Conservation (phyloP, 768 basidiomycete species). For the Tricholoma saponaceum region DNA sequence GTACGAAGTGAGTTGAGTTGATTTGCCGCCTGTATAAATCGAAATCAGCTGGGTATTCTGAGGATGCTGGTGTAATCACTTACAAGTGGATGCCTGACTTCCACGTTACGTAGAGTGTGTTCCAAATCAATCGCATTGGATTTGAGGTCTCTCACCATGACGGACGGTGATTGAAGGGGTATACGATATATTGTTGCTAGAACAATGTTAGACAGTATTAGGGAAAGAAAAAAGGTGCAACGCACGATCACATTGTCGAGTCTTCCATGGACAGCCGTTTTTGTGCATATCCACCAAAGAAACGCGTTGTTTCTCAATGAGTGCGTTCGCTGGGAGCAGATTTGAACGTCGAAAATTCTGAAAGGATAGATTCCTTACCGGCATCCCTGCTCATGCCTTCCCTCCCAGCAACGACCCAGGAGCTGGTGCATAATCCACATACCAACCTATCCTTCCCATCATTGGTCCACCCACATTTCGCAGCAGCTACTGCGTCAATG, state of each 20-base stretch:
- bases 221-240: slow-evolving; percentile 4
- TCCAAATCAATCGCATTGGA: slow-evolving; percentile 49
- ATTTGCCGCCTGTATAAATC: slow-evolving; percentile 41
- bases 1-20: slow-evolving; percentile 53
- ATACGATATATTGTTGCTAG: slow-evolving; percentile 71
- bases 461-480: slow-evolving; percentile 82
- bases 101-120: slow-evolving; percentile 45
- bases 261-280: slow-evolving; percentile 81
- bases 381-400: slow-evolving; percentile 75
- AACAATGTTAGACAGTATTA: background rate
- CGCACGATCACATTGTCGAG: slow-evolving; percentile 76
- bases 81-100: slow-evolving; percentile 74
- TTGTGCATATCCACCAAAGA: slow-evolving; percentile 72
- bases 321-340: slow-evolving; percentile 47
- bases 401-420: slow-evolving; percentile 70
- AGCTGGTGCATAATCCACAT: slow-evolving; percentile 65
- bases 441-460: slow-evolving; percentile 77
- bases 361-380: slow-evolving; percentile 43
- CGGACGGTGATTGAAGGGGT: slow-evolving; percentile 62
- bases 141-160: slow-evolving; percentile 60
- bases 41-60: slow-evolving; percentile 1
- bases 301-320: slow-evolving; percentile 69
- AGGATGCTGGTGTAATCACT: slow-evolving; percentile 14
- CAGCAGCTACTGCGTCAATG: slow-evolving; percentile 76
- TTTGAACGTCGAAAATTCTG: background rate